Percentiles rank a stretch among this genome's conserved stretches.
Conservation (phyloP, 306 rosid species). For the Casuarina equisetifolia region DNA sequence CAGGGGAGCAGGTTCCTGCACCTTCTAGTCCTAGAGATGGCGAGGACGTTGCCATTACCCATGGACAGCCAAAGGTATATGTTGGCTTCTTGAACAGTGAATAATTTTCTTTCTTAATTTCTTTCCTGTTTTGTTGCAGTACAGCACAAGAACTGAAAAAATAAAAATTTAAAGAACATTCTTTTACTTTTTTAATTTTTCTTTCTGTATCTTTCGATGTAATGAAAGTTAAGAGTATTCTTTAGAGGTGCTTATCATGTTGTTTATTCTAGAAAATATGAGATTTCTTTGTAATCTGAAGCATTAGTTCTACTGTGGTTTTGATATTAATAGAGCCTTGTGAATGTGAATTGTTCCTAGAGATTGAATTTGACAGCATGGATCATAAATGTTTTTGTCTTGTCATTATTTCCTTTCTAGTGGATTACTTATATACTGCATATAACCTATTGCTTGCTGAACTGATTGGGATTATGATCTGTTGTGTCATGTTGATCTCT, state of each 20-base stretch:
- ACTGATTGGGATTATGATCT: neutral
- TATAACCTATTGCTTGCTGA: neutral
- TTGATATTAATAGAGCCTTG: neutral
- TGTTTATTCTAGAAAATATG: neutral
- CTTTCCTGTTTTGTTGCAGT: conserved; percentile 9
- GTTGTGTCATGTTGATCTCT: conserved; percentile 10
- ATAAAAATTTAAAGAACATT: neutral
- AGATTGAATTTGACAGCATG: neutral
- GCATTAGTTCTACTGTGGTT: conserved; percentile 10
- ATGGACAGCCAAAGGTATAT: conserved; percentile 82
- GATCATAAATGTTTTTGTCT: neutral
- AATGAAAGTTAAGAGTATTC: neutral
- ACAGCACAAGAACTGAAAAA: conserved; percentile 1
- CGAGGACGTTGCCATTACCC: conserved; percentile 71
- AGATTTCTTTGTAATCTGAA: conserved; percentile 19
- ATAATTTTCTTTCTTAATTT: conserved; percentile 16
- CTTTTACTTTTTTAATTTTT: neutral
- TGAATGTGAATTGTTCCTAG: neutral
- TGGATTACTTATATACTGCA: neutral
- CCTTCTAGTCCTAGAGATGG: conserved; percentile 98
- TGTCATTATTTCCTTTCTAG: neutral
- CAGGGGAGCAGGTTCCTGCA: conserved; percentile 69
- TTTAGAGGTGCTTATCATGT: neutral
- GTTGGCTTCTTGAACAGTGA: conserved; percentile 23
- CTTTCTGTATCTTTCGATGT: conserved; percentile 5